Evolutionary conservation across 2,329 filamentous ascomycete species (phyloP).

Genomic region (Penicillium olsonii): DNA sequence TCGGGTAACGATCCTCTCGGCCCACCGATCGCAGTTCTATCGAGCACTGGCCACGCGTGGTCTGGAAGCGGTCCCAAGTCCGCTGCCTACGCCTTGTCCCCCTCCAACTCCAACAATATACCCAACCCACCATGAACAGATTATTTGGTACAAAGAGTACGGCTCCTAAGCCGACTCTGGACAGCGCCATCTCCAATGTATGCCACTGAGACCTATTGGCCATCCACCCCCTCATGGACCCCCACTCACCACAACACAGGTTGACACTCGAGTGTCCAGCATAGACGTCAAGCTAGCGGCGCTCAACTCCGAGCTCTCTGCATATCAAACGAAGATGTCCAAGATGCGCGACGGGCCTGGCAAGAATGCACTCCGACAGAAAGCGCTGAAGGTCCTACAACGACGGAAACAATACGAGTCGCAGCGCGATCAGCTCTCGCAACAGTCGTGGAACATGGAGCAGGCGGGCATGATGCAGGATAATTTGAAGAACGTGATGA

Average conservation of each 20-base stretch:
- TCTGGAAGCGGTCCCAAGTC: constrained; percentile 4
- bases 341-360: constrained; percentile 96
- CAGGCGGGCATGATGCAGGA: constrained; percentile 98
- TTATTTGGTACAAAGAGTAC: constrained; percentile 88
- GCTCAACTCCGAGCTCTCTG: constrained; percentile 83
- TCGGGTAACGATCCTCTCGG: constrained; percentile 7
- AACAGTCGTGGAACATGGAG: constrained; percentile 99
- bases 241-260: constrained; percentile 45
- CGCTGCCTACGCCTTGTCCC: constrained; percentile 6
- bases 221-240: constrained; percentile 1
- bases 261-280: constrained; percentile 77
- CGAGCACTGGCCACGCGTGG: constrained; percentile 11
- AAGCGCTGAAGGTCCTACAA: constrained; percentile 90
- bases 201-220: constrained; percentile 15
- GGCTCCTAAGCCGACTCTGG: constrained; percentile 85
- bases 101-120: constrained; percentile 3
- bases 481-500: constrained; percentile 98
- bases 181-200: constrained; percentile 79
- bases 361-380: constrained; percentile 88
- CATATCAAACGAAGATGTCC: constrained; percentile 81
- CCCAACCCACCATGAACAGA: constrained; percentile 72
- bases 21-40: constrained; percentile 3
- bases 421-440: constrained; percentile 89
- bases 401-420: constrained; percentile 91
- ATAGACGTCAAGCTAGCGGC: constrained; percentile 94